Evolutionary conservation across 768 basidiomycete species (phyloP).

Genomic region (Collybiopsis confluens): DNA sequence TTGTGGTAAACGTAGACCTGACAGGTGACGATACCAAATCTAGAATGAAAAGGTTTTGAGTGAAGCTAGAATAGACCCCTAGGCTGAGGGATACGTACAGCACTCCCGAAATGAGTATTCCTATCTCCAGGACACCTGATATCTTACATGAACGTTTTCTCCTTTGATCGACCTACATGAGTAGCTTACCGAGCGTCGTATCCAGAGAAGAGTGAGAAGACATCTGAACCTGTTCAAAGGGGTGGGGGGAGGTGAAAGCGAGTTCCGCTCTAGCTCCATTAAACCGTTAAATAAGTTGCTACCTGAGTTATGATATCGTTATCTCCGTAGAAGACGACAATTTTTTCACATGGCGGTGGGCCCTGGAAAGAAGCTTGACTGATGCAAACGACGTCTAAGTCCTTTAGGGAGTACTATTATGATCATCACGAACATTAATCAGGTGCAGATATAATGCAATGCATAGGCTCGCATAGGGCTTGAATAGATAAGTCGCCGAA

Average conservation of each 20-base stretch:
- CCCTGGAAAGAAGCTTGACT: neutral
- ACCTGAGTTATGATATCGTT: neutral
- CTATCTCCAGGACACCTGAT: constrained; percentile 5
- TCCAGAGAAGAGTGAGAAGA: neutral
- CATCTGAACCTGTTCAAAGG: neutral
- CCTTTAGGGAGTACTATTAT: neutral
- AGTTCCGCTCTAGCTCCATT: neutral
- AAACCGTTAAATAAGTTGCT: neutral
- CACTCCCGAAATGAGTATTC: constrained; percentile 3
- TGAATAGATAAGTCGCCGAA: too few relatives aligned
- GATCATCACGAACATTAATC: neutral
- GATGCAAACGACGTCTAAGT: neutral
- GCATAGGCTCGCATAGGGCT: neutral
- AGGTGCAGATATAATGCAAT: neutral
- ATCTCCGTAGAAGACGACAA: neutral
- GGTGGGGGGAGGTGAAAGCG: neutral
- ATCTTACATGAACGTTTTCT: neutral
- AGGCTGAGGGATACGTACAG: neutral
- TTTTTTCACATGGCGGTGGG: neutral
- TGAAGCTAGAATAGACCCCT: too few relatives aligned
- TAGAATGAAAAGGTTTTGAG: too few relatives aligned
- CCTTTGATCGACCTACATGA: neutral
- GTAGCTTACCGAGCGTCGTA: neutral
- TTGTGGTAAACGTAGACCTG: constrained; percentile 7
- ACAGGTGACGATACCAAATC: constrained; percentile 1